Conservation (phyloP, 371 early-diverging fungal species). For the Syncephalastrum monosporum region DNA sequence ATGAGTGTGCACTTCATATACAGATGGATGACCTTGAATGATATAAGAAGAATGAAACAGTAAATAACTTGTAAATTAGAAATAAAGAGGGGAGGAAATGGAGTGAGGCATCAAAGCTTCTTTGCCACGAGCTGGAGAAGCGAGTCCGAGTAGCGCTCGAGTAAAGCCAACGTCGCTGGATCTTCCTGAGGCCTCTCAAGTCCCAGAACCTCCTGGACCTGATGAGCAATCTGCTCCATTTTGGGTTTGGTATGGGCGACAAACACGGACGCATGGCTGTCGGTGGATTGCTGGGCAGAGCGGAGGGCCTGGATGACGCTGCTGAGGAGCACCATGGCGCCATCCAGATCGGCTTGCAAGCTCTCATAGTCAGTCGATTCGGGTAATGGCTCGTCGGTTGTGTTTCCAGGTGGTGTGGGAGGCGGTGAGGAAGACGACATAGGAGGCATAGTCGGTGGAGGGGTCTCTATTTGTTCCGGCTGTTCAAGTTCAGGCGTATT, state of each 20-base stretch:
- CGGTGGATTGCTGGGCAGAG: neutral
- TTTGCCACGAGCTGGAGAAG: conserved; percentile 22
- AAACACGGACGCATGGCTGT: conserved; percentile 1
- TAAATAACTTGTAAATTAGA: no score
- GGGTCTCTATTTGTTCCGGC: conserved; percentile 1
- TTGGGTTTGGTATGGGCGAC: neutral
- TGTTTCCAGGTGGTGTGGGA: neutral
- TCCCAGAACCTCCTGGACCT: conserved; percentile 1
- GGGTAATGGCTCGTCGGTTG: neutral
- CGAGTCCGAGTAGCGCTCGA: conserved; percentile 20
- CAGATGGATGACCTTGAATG: no score
- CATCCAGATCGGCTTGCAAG: conserved; percentile 32
- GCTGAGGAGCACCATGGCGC: conserved; percentile 28
- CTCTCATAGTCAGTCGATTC: conserved; percentile 1
- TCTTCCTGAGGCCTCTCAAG: conserved; percentile 2
- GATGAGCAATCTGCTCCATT: conserved; percentile 5
- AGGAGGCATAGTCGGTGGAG: neutral
- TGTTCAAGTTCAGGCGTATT: neutral
- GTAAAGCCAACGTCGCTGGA: conserved; percentile 13
- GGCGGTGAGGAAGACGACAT: no score
- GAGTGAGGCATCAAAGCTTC: conserved; percentile 8
- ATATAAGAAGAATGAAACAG: no score
- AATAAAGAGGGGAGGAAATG: no score
- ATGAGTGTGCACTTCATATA: no score
- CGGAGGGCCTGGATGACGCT: conserved; percentile 26